Evolutionary conservation across 176 grass and related monocot genomes (phyloP).

Genomic region (Bothriochloa decipiens): DNA sequence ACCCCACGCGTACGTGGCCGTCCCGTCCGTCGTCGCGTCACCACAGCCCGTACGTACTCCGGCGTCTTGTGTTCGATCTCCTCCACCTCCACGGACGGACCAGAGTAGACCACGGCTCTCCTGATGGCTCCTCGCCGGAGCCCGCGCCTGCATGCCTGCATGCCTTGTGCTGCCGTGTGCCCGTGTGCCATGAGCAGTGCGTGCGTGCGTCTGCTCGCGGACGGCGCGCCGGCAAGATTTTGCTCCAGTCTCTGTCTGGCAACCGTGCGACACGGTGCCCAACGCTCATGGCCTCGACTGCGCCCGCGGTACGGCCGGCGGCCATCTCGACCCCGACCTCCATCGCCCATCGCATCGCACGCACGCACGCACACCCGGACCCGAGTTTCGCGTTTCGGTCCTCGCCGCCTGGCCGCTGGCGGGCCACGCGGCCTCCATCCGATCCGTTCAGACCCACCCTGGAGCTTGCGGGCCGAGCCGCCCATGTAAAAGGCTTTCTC

Average conservation of each 20-base stretch:
- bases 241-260: neutral
- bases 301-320: neutral
- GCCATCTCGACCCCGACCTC: neutral
- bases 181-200: neutral
- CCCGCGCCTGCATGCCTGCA: too few relatives aligned
- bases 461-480: neutral
- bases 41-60: neutral
- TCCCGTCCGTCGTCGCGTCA: conserved; percentile 20
- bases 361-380: neutral
- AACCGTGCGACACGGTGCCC: neutral
- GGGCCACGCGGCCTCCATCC: neutral
- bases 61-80: neutral
- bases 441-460: too few relatives aligned
- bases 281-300: neutral
- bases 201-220: conserved; percentile 9
- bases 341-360: neutral
- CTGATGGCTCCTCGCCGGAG: too few relatives aligned
- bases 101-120: neutral
- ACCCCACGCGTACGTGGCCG: conserved; percentile 33
- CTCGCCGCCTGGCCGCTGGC: neutral
- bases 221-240: conserved; percentile 27
- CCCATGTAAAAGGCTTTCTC: neutral
- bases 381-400: neutral
- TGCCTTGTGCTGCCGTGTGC: neutral
- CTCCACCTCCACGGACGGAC: neutral